Evolutionary conservation across 371 early-diverging fungal species (phyloP).

Genomic region (Actinomortierella wolfii): DNA sequence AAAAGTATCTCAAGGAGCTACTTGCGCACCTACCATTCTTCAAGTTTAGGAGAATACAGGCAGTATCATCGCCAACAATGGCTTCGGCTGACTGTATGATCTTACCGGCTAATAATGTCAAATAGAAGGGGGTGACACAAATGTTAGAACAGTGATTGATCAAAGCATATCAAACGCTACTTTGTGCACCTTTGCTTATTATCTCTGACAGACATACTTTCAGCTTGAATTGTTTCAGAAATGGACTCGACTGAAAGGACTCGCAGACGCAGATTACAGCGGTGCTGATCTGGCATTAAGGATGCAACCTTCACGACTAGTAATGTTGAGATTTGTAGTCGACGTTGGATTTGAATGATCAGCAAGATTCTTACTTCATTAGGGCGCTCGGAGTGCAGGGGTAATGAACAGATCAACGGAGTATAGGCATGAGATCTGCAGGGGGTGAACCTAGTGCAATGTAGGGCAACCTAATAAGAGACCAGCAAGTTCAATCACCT

Average conservation of each 20-base stretch:
- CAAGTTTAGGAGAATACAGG: constrained; percentile 38
- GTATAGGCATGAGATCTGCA: neutral
- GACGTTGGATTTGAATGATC: neutral
- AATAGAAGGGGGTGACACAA: too few relatives aligned
- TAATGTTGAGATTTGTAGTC: too few relatives aligned
- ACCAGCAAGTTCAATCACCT: neutral
- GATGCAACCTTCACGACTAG: constrained; percentile 42
- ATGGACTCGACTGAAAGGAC: constrained; percentile 43
- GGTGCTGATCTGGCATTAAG: constrained; percentile 34
- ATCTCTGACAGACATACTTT: constrained; percentile 20
- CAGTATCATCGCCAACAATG: constrained; percentile 41
- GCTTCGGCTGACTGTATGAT: constrained; percentile 40
- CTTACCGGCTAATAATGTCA: constrained; percentile 22
- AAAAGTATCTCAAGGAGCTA: too few relatives aligned
- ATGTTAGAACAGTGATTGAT: too few relatives aligned
- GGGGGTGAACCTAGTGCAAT: constrained; percentile 2
- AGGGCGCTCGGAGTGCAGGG: too few relatives aligned
- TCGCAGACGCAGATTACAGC: constrained; percentile 37
- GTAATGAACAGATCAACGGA: too few relatives aligned
- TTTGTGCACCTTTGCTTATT: neutral
- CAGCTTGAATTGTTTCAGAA: constrained; percentile 37
- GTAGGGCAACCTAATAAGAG: neutral
- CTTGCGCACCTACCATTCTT: constrained; percentile 26
- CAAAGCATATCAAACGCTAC: too few relatives aligned
- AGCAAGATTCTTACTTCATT: too few relatives aligned